Conservation (phyloP, 805 yeast species). For the Yarrowia porcina region DNA sequence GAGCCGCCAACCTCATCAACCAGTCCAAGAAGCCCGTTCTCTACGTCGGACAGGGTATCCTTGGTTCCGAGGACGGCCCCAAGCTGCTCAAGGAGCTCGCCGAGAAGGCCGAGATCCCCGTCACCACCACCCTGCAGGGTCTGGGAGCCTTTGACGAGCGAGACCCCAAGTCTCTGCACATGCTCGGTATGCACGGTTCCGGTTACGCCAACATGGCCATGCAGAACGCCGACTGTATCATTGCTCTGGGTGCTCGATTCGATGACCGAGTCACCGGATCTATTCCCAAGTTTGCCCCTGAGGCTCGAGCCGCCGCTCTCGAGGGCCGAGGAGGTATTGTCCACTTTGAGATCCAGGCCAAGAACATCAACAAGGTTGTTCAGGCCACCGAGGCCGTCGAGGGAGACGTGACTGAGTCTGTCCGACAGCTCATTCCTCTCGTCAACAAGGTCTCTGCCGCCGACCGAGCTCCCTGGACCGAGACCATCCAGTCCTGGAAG, state of each 20-base stretch:
- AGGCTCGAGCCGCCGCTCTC: slow-evolving; percentile 80
- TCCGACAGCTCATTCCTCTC: slow-evolving; percentile 68
- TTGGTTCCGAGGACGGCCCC: slow-evolving; percentile 80
- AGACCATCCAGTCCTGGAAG: slow-evolving; percentile 75
- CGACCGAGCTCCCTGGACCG: slow-evolving; percentile 74
- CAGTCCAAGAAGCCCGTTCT: slow-evolving; percentile 82
- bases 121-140: slow-evolving; percentile 91
- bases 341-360: slow-evolving; percentile 94
- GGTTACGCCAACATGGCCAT: slow-evolving; percentile 94
- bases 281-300: slow-evolving; percentile 87
- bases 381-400: slow-evolving; percentile 91
- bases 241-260: slow-evolving; percentile 95
- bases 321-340: slow-evolving; percentile 92
- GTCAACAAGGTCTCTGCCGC: slow-evolving; percentile 49
- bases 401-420: slow-evolving; percentile 86
- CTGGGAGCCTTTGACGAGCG: slow-evolving; percentile 92
- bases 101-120: slow-evolving; percentile 90
- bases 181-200: slow-evolving; percentile 98
- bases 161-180: slow-evolving; percentile 85
- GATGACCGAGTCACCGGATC: slow-evolving; percentile 97
- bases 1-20: slow-evolving; percentile 76
- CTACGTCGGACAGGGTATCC: slow-evolving; percentile 89
- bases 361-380: slow-evolving; percentile 96
- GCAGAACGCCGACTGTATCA: slow-evolving; percentile 87
- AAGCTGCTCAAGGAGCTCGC: slow-evolving; percentile 72